These are phyloP conservation scores for Pelargonium cotyledonis DNA, from an alignment of 441 rosid genomes.

Conservation along the genomic window DNA sequence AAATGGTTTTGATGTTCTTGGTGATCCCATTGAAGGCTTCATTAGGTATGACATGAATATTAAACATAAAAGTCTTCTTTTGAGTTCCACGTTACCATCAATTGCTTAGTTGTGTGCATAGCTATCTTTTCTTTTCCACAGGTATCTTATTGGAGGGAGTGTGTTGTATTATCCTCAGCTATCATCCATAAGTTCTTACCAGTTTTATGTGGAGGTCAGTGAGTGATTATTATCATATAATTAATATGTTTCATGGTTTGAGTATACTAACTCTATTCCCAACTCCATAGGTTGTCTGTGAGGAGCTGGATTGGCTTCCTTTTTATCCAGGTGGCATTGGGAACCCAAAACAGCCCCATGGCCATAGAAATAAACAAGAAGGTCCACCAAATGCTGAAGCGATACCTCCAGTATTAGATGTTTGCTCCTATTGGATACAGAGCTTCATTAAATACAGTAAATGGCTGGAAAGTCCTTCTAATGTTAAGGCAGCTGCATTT, in stretches of 20 bases:
- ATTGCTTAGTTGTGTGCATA: constrained; percentile 17
- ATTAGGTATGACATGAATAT: constrained; percentile 45
- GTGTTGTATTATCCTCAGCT: constrained; percentile 93
- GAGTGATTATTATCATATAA: constrained; percentile 18
- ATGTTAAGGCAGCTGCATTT: constrained; percentile 83
- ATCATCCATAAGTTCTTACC: constrained; percentile 92
- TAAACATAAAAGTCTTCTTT: background rate
- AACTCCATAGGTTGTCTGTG: constrained; percentile 82
- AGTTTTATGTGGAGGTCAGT: constrained; percentile 93
- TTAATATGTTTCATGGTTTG: constrained; percentile 16
- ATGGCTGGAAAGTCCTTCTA: constrained; percentile 86
- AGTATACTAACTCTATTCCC: constrained; percentile 18
- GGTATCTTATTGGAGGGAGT: constrained; percentile 92
- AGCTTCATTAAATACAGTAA: constrained; percentile 90
- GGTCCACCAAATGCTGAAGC: constrained; percentile 80
- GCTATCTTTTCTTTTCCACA: constrained; percentile 27
- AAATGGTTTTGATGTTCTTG: constrained; percentile 63
- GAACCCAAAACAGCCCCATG: constrained; percentile 43
- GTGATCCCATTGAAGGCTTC: constrained; percentile 64
- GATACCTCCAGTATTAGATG: constrained; percentile 55
- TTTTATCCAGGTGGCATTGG: constrained; percentile 55
- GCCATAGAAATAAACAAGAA: constrained; percentile 54
- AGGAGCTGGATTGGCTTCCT: constrained; percentile 97
- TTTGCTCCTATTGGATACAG: constrained; percentile 92
- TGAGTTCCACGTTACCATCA: constrained; percentile 15